Conservation (phyloP, 306 rosid genomes). For the Castanopsis chinensis region DNA sequence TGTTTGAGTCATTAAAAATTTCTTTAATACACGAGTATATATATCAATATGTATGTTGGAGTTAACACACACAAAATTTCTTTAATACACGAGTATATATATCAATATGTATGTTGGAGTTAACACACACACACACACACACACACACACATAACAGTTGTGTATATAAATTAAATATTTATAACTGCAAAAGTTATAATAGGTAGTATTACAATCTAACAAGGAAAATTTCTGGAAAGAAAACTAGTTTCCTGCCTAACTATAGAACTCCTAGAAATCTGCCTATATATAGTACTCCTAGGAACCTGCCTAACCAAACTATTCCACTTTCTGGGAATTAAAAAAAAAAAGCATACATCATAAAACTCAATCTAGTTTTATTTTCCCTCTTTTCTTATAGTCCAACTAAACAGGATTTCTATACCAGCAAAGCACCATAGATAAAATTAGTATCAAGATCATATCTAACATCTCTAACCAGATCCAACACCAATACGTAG, state of each 20-base stretch:
- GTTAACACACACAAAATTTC: neutral
- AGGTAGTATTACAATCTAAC: too few species aligned
- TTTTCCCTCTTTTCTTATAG: neutral
- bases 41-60: too few species aligned
- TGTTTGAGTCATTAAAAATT: neutral
- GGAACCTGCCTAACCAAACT: neutral
- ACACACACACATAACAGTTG: neutral
- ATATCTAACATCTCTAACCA: slow-evolving; percentile 7
- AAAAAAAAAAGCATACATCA: neutral
- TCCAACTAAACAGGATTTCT: neutral
- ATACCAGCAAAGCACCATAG: neutral
- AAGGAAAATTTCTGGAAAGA: too few species aligned
- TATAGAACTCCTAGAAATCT: too few species aligned
- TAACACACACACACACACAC: too few species aligned
- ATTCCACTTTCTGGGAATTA: neutral
- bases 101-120: neutral
- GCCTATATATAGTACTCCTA: too few species aligned
- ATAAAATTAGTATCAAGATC: neutral
- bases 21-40: neutral
- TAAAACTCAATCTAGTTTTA: neutral
- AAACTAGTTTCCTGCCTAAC: too few species aligned
- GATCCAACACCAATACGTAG: slow-evolving; percentile 13
- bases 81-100: neutral
- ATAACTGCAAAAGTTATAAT: too few species aligned
- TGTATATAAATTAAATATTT: neutral